Conservation (phyloP, 805 yeast genomes). For the Candida maesae region DNA sequence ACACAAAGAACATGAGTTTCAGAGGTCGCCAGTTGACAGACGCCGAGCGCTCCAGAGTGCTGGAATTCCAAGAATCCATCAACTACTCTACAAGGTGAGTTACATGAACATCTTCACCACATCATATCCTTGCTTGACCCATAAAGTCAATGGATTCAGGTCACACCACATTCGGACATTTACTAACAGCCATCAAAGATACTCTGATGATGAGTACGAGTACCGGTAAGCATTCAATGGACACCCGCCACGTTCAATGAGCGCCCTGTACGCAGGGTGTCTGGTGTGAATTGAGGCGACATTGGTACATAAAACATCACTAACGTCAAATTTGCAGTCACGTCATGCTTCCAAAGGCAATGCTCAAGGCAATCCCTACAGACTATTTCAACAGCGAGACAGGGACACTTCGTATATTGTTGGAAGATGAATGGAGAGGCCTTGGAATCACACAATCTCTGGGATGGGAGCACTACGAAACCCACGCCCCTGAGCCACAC, state of each 20-base stretch:
- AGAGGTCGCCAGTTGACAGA: constrained; percentile 73
- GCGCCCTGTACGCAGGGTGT: too few relatives aligned
- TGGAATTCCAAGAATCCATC: constrained; percentile 89
- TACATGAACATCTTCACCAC: neutral
- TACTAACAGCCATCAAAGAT: constrained; percentile 38
- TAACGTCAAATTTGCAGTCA: constrained; percentile 46
- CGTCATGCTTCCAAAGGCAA: constrained; percentile 93
- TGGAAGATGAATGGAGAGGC: constrained; percentile 99
- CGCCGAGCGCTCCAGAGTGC: constrained; percentile 77
- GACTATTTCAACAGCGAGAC: constrained; percentile 93
- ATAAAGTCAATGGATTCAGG: too few relatives aligned
- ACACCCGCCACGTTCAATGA: too few relatives aligned
- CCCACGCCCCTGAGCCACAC: constrained; percentile 98
- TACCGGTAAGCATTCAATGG: constrained; percentile 43
- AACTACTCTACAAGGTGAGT: constrained; percentile 79
- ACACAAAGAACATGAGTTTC: constrained; percentile 28
- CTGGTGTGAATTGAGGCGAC: too few relatives aligned
- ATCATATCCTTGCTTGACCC: neutral
- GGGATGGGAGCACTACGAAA: constrained; percentile 98
- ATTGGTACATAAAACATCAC: neutral
- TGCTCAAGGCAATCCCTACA: constrained; percentile 89
- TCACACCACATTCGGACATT: neutral
- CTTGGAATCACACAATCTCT: constrained; percentile 94
- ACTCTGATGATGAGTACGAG: constrained; percentile 88
- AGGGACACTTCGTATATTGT: constrained; percentile 83